Conservation (phyloP, 2,329 filamentous ascomycete genomes). For the Trichoderma sp. region DNA sequence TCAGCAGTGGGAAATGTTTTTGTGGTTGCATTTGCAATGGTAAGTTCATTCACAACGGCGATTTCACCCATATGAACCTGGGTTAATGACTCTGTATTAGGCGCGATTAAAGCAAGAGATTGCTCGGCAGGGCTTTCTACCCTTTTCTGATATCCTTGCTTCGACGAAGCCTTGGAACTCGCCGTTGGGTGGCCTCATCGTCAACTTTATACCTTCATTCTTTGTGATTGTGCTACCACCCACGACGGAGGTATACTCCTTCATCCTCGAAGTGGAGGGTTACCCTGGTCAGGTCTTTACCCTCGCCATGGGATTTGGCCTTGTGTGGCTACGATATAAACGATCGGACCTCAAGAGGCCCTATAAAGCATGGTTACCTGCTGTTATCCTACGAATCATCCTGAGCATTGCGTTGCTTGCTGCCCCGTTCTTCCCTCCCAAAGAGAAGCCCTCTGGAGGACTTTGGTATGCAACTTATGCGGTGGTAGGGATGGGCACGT, state of each 20-base stretch:
- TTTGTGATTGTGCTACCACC: constrained; percentile 65
- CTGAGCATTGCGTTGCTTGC: constrained; percentile 55
- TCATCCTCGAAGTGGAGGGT: constrained; percentile 70
- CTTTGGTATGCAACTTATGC: constrained; percentile 55
- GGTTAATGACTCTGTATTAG: constrained; percentile 37
- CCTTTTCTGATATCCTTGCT: constrained; percentile 58
- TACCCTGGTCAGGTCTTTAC: constrained; percentile 63
- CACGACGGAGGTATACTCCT: constrained; percentile 64
- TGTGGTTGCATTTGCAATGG: constrained; percentile 66
- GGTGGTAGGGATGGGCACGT: constrained; percentile 52
- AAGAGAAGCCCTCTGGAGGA: constrained; percentile 42
- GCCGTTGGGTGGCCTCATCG: constrained; percentile 63
- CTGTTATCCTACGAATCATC: constrained; percentile 53
- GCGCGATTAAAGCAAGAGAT: constrained; percentile 70
- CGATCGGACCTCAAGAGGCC: constrained; percentile 60
- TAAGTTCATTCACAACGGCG: constrained; percentile 35
- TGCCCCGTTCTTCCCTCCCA: constrained; percentile 61
- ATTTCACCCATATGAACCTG: background rate
- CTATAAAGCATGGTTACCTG: constrained; percentile 62
- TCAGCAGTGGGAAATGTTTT: constrained; percentile 71
- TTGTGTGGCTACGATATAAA: constrained; percentile 58
- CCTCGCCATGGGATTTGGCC: constrained; percentile 54
- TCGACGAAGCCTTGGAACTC: constrained; percentile 65
- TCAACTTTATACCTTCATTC: constrained; percentile 66
- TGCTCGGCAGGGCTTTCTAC: constrained; percentile 67